These are phyloP conservation scores for Dissoconium aciculare DNA, from an alignment of 2,329 filamentous ascomycete genomes.

Conservation along the genomic window DNA sequence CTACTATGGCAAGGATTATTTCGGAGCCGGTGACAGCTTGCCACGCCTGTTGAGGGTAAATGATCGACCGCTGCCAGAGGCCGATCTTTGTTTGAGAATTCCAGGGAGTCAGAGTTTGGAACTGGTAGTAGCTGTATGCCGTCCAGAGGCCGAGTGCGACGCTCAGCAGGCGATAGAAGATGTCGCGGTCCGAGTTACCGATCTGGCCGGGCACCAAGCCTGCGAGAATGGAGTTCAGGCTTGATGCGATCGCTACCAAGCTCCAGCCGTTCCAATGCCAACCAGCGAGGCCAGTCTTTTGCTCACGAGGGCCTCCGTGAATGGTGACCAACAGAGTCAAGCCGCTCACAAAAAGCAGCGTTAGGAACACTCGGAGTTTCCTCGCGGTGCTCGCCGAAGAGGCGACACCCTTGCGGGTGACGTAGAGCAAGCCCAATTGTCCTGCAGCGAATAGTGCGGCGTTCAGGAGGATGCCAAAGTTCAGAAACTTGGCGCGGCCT, in stretches of 20 bases:
- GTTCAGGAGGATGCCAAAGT: slow-evolving; percentile 9
- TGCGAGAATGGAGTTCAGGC: slow-evolving; percentile 10
- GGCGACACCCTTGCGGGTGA: slow-evolving; percentile 3
- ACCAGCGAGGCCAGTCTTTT: slow-evolving; percentile 10
- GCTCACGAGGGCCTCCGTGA: slow-evolving; percentile 12
- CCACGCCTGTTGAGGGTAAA: slow-evolving; percentile 11
- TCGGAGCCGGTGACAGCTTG: slow-evolving; percentile 7
- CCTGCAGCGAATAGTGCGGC: slow-evolving; percentile 8
- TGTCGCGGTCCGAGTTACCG: slow-evolving; percentile 6
- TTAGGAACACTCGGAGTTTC: slow-evolving; percentile 6
- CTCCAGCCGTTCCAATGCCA: slow-evolving; percentile 13
- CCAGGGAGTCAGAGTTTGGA: slow-evolving; percentile 11
- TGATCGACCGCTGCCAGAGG: slow-evolving; percentile 11
- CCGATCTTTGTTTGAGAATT: slow-evolving; percentile 11
- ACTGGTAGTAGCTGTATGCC: slow-evolving; percentile 11
- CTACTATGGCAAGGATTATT: too few species aligned
- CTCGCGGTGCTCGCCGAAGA: slow-evolving; percentile 4
- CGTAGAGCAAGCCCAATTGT: slow-evolving; percentile 6
- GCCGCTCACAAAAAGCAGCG: slow-evolving; percentile 6
- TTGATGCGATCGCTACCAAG: slow-evolving; percentile 9
- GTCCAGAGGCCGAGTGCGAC: slow-evolving; percentile 6
- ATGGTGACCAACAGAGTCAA: slow-evolving; percentile 10
- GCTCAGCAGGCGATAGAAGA: slow-evolving; percentile 8
- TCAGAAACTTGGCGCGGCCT: slow-evolving; percentile 3
- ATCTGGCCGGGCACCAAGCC: slow-evolving; percentile 5